Base-by-base conservation (phyloP, 768 basidiomycete genomes). In the button mushroom (Agaricus bisporus) region DNA sequence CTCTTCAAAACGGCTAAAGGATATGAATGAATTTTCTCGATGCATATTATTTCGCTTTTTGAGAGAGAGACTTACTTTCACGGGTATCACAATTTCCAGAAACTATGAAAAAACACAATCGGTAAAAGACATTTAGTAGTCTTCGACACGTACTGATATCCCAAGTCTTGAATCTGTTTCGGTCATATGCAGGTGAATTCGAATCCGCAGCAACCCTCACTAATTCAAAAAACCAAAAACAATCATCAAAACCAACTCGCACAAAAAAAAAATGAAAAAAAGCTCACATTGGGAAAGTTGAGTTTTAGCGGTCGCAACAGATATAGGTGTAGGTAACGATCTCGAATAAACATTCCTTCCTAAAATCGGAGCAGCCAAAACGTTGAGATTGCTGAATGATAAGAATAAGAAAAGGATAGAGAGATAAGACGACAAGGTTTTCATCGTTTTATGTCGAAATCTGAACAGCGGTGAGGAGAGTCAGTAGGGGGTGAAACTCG, bases 51-150 rank as follows among this genome's bases (percentile, higher is more conserved):
- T n/a, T n/a, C n/a, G n/a, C n/a, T 43, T 22, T 22, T 22, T 15
- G 38, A 20, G 11, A 4, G 15, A 17, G 25, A 49, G 8, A 54
- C 74, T 55, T 48, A 79, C 78, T 78, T 61, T 80, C 77, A 41
- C 79, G 66, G 3, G 79, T 79, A 60, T 80, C 70, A 61, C 80
- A 81, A 2, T 59, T 68, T 25, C 80, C 79, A 1, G 73, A 75
- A 57, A 80, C 77, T 79, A 48, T 44, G 9, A 28, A 28, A 4
- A 25, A 53, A 17, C 18, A 37, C 29, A 55, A 35, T 38, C 10
- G 17, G 18, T 43, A 43, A 20, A 12, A n/a, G n/a, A n/a, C n/a
- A n/a, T 26, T 39, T 26, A 18, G 74, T 45, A 22, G n/a, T 22
- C 22, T 22, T 32, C 32, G 11, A 32, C 7, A 32, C 32, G 32